A percentile compares a stretch with the other conserved stretches of the same genome.
Conservation (phyloP, 2,329 filamentous ascomycete genomes). For the Mollisiaceae sp. region DNA sequence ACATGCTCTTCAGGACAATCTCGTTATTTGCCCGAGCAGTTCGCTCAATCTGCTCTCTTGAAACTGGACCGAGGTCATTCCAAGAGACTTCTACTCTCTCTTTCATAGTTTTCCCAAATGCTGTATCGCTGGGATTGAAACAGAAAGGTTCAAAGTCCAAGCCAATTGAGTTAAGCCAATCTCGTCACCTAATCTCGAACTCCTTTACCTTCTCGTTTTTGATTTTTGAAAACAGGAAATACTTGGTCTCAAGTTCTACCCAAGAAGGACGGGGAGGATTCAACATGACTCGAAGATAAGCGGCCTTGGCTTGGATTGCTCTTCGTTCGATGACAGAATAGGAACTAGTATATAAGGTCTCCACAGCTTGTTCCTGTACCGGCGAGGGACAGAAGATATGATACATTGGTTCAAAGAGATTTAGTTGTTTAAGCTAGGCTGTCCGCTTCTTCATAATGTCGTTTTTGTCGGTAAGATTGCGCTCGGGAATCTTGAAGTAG, state of each 20-base stretch:
- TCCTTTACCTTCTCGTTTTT: neutral
- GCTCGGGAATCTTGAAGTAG: slow-evolving; percentile 6
- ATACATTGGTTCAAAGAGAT: neutral
- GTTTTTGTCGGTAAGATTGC: neutral
- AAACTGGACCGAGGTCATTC: slow-evolving; percentile 7
- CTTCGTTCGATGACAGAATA: slow-evolving; percentile 5
- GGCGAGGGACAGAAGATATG: neutral
- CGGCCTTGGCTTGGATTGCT: slow-evolving; percentile 14
- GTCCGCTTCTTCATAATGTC: slow-evolving; percentile 3
- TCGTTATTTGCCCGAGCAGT: neutral
- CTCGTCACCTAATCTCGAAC: neutral
- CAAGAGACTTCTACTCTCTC: slow-evolving; percentile 12
- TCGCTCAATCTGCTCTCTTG: neutral
- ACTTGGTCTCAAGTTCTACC: slow-evolving; percentile 5
- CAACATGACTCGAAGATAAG: slow-evolving; percentile 9
- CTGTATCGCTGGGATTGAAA: neutral
- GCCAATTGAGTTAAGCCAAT: slow-evolving; percentile 10
- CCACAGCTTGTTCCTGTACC: neutral
- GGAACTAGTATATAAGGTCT: neutral
- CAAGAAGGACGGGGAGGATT: slow-evolving; percentile 5
- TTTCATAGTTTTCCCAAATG: neutral
- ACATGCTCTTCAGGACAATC: neutral
- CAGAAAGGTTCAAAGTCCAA: slow-evolving; percentile 12
- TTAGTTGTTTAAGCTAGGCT: slow-evolving; percentile 5
- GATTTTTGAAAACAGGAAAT: neutral